Evolutionary conservation across 2,329 filamentous ascomycete species (phyloP), one percentile per base, ranked within the genome.

Genomic region (Plectosphaerella cucumerina): DNA sequence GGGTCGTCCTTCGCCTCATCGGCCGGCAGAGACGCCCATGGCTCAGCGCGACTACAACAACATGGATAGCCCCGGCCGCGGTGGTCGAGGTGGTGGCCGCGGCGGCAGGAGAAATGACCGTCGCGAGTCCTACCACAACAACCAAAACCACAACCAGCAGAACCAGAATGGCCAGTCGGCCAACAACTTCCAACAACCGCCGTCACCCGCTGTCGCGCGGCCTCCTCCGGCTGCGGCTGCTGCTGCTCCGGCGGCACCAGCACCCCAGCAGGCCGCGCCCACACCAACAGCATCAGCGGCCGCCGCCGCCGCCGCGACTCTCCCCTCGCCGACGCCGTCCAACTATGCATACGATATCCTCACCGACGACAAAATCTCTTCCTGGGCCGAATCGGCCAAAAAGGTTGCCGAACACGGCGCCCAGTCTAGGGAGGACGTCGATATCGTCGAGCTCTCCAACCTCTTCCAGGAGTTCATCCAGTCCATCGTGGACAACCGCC

Each of bases 401-500:
- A 53, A 47, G 42, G 77, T 85, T 54, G 70, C 93, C 18, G 77
- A 83, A 20, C 77, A 82, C 59, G 87, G 86, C 21, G 66, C 79
- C 42, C 76, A 84, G 58, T 85, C 86, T 45, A 81, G 84, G 59
- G 72, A 81, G 34, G 80, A 87, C 57, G 82, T 88, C 58, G 86
- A 95, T 62, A 72, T 81, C 8, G 75, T 86, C 44, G 81, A 84
- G 51, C 72, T 96, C 35, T 84, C 86, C 26, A 80, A 80, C 14
- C 73, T 96, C 20, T 90, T 92, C 59, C 90, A 96, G 70, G 94
- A 99, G 66, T 80, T 97, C 35, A 81, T 94, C 34, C 84, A 86
- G 54, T 84, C 89, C 33, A 85, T 86, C 17, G 70, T 95, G 12
- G 85, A 90, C 61, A 80, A 77, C 41, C 81, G 85, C 46, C 69